A percentile compares a stretch with the other conserved stretches of the same genome.
Conservation (phyloP, 116 monocot species). For the Papilionanthe hybrid region DNA sequence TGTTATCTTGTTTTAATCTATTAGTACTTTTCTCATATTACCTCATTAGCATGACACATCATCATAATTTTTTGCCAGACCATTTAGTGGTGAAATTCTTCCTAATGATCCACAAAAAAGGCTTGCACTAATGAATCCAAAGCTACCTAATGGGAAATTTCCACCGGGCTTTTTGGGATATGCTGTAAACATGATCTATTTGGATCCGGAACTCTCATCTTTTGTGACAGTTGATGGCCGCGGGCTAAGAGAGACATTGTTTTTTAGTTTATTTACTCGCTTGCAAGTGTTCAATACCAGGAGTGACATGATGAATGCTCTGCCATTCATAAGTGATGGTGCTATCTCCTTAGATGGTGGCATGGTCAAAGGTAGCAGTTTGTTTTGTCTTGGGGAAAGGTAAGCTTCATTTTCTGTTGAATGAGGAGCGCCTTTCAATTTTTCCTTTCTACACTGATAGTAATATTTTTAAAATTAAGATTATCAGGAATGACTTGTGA, state of each 20-base stretch:
- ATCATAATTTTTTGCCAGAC: conserved; percentile 34
- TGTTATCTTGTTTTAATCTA: not conserved
- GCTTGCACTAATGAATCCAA: conserved; percentile 55
- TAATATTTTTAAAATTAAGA: not conserved
- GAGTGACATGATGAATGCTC: conserved; percentile 54
- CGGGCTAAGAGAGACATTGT: conserved; percentile 87
- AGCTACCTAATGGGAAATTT: conserved; percentile 46
- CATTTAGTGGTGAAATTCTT: conserved; percentile 62
- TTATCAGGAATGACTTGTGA: not conserved
- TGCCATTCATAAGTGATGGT: conserved; percentile 81
- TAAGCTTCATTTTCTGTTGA: conserved; percentile 17
- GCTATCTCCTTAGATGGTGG: conserved; percentile 91
- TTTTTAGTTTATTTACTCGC: conserved; percentile 63
- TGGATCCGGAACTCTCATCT: conserved; percentile 50
- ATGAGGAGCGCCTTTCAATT: not conserved
- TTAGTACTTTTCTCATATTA: not conserved
- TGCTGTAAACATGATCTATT: conserved; percentile 84
- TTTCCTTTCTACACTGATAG: not conserved
- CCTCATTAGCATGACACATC: not conserved
- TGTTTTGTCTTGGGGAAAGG: conserved; percentile 67
- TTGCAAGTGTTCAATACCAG: conserved; percentile 80
- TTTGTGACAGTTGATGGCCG: conserved; percentile 52
- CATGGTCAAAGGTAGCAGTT: conserved; percentile 50
- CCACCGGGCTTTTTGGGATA: conserved; percentile 79
- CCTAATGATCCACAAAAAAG: conserved; percentile 65